phyloP scores from a whole-genome alignment of 371 early-diverging fungal genomes.

The Mortierella sp. region DNA sequence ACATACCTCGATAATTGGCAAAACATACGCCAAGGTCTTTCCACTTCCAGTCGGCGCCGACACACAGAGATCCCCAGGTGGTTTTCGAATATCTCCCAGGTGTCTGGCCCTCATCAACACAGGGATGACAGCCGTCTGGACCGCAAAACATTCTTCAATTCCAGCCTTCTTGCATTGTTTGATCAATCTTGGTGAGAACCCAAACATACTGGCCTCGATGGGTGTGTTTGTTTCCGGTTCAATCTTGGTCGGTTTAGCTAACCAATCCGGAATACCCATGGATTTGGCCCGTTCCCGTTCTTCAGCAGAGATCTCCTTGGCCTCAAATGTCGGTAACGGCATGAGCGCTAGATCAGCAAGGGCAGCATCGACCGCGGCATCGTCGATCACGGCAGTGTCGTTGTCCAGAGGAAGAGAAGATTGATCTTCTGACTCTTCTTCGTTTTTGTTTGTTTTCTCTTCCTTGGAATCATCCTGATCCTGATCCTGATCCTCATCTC shows the following conservation, averaged over 20 bases:
- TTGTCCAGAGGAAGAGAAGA: too few species aligned
- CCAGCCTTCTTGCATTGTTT: constrained; percentile 73
- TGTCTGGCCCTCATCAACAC: constrained; percentile 71
- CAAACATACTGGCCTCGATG: constrained; percentile 60
- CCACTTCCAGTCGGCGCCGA: constrained; percentile 97
- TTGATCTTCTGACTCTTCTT: constrained; percentile 7
- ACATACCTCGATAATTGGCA: constrained; percentile 89
- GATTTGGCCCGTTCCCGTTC: constrained; percentile 48
- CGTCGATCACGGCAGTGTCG: constrained; percentile 20
- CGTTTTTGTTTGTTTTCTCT: neutral
- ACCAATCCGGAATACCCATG: constrained; percentile 89
- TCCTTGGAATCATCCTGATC: too few species aligned
- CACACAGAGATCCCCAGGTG: constrained; percentile 86
- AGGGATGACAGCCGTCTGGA: constrained; percentile 91
- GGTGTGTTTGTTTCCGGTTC: constrained; percentile 64
- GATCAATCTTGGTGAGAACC: constrained; percentile 68
- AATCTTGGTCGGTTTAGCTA: constrained; percentile 81
- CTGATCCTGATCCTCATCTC: too few species aligned
- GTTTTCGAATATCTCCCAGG: constrained; percentile 62
- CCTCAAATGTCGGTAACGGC: constrained; percentile 46
- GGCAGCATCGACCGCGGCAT: constrained; percentile 34
- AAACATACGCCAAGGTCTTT: constrained; percentile 96
- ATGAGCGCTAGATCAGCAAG: constrained; percentile 45
- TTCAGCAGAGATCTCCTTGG: constrained; percentile 36
- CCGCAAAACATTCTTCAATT: constrained; percentile 86